Conservation (phyloP, 768 basidiomycete genomes). For the Chalciporus sphaerocephalus region DNA sequence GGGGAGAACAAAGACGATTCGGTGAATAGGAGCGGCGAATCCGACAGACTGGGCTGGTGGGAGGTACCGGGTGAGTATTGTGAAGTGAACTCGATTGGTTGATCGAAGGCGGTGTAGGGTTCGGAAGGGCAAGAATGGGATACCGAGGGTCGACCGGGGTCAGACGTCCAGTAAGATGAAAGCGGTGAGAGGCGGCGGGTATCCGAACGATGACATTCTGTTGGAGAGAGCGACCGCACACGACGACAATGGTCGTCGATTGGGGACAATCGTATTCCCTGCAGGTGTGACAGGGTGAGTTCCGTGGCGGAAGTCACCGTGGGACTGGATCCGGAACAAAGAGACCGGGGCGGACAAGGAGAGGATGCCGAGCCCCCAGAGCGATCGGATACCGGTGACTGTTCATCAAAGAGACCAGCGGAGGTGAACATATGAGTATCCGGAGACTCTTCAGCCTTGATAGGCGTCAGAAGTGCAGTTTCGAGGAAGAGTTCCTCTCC, state of each 20-base stretch:
- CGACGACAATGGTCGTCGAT: conserved; percentile 29
- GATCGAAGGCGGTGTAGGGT: conserved; percentile 23
- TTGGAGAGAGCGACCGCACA: conserved; percentile 29
- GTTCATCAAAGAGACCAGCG: conserved; percentile 30
- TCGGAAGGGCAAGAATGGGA: conserved; percentile 23
- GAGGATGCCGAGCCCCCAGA: conserved; percentile 30
- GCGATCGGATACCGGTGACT: conserved; percentile 31
- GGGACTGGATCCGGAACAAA: conserved; percentile 24
- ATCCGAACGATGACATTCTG: conserved; percentile 27
- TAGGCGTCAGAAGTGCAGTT: conserved; percentile 41
- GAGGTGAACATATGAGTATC: conserved; percentile 41
- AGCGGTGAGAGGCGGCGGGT: conserved; percentile 32
- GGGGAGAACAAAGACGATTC: conserved; percentile 26
- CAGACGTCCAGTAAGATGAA: conserved; percentile 27
- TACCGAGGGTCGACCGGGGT: conserved; percentile 24
- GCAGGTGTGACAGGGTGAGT: conserved; percentile 21
- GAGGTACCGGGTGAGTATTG: conserved; percentile 25
- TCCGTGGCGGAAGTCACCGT: conserved; percentile 21
- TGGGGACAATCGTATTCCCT: conserved; percentile 19
- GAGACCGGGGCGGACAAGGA: conserved; percentile 23
- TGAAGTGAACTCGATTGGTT: conserved; percentile 12
- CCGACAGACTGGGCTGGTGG: conserved; percentile 20
- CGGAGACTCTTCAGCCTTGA: conserved; percentile 55
- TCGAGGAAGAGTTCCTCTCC: conserved; percentile 68
- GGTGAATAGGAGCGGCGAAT: conserved; percentile 28